Conservation (phyloP, 2,329 filamentous ascomycete species). For the Sclerotinia sclerotiorum region DNA sequence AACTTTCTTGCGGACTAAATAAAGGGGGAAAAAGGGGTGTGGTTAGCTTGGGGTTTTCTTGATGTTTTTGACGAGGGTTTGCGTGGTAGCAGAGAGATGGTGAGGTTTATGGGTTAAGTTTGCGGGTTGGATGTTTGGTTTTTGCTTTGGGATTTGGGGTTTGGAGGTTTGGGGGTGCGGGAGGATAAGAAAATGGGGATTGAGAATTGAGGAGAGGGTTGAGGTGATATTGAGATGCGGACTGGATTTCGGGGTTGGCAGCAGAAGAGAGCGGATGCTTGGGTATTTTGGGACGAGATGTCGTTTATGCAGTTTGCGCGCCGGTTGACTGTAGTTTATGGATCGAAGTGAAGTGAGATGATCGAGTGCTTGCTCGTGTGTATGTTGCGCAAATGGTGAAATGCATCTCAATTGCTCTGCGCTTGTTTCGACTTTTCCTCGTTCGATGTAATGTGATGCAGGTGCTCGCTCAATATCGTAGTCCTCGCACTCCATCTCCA, state of each 20-base stretch:
- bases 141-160: too few relatives aligned
- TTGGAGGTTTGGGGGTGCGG: neutral
- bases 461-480: neutral
- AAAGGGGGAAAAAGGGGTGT: neutral
- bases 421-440: neutral
- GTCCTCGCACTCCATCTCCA: neutral
- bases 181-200: neutral
- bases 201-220: too few relatives aligned
- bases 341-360: neutral
- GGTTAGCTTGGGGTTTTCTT: slow-evolving; percentile 17
- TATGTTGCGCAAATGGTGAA: neutral
- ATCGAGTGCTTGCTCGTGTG: neutral
- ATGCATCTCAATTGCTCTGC: neutral
- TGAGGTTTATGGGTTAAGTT: neutral
- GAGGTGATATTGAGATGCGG: neutral
- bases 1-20: slow-evolving; percentile 85
- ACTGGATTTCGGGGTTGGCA: neutral
- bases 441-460: neutral
- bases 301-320: neutral
- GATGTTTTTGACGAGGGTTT: neutral
- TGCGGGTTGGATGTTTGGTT: neutral
- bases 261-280: neutral
- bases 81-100: neutral
- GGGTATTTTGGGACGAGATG: neutral
- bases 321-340: neutral